Evolutionary conservation across 1,284 basidiomycete species (phyloP), one percentile per base, ranked within the genome.

Genomic region (Termitomyces sp.): DNA sequence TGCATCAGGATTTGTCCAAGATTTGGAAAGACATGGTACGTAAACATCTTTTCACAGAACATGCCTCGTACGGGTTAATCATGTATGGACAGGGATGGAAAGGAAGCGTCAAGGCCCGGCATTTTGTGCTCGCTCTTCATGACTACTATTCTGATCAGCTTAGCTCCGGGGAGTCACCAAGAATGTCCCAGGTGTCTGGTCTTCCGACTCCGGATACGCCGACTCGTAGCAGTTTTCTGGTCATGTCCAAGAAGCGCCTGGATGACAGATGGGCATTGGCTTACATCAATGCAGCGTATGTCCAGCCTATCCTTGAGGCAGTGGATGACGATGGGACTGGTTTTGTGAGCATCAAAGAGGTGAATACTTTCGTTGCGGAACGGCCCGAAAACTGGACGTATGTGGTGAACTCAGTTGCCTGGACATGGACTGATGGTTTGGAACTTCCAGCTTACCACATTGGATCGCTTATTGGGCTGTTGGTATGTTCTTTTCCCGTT

Each of bases 241-340:
- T 55, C 56, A 40, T 49, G n/a, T 51, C 56, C 1, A 55, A 55
- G 31, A 64, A 58, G 38, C 53, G 60, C 19, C 59, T 59, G 26
- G 64, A 68, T 39, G 70, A 72, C 48, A 56, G 61, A 46, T 80
- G 77, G 78, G 72, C 77, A 0, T 62, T 78, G 26, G 65, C 70
- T 13, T 75, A 74, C 57, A 72, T 80, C 59, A 75, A 71, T 53
- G 66, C 74, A 6, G 66, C 68, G 13, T 72, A 73, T 38, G 64
- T 78, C 10, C 77, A 77, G 51, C 69, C 74, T 2, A 75, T 78
- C 53, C 58, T 65, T 15, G 77, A 81, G 58, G 76, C 77, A 0
- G 72, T 79, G 34, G 77, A 79, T 53, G 76, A 79, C 47, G 78
- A 80, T 52, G 76, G 73, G 0, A 76, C 75, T 0, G 76, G 77